phyloP scores from a whole-genome alignment of 371 early-diverging fungal genomes.

The Mortierella polycephala region DNA sequence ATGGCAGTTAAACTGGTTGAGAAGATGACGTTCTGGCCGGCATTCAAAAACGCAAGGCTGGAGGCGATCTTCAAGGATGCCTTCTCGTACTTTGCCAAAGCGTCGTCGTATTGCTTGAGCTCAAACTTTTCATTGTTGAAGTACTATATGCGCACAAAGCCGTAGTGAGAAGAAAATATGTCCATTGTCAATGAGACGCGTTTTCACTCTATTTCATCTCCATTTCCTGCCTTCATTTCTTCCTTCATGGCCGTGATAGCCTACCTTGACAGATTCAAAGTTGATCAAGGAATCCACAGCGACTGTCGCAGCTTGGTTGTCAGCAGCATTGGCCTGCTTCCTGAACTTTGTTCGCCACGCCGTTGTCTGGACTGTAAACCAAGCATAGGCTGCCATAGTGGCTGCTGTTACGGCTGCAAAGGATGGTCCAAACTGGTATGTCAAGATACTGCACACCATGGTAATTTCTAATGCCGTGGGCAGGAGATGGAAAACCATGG shows the following conservation, averaged over 20 bases:
- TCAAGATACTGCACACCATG: conserved; percentile 94
- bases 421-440: conserved; percentile 83
- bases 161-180: not conserved
- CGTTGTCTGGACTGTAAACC: conserved; percentile 89
- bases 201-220: too few species aligned
- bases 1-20: conserved; percentile 87
- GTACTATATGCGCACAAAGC: conserved; percentile 60
- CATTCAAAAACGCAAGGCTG: conserved; percentile 90
- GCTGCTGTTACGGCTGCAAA: conserved; percentile 88
- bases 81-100: conserved; percentile 88
- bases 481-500: conserved; percentile 92
- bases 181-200: not conserved
- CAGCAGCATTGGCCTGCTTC: conserved; percentile 91
- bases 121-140: conserved; percentile 94
- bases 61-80: conserved; percentile 91
- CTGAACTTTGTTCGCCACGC: conserved; percentile 90
- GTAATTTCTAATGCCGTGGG: conserved; percentile 96
- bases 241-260: not conserved
- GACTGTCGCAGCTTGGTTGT: conserved; percentile 91
- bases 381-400: conserved; percentile 88
- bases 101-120: conserved; percentile 83
- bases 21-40: conserved; percentile 94
- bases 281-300: conserved; percentile 95
- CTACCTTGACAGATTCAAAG: conserved; percentile 93
- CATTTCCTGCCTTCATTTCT: not conserved